Evolutionary conservation across 768 basidiomycete species (phyloP).

Genomic region (Baorangia bicolor): DNA sequence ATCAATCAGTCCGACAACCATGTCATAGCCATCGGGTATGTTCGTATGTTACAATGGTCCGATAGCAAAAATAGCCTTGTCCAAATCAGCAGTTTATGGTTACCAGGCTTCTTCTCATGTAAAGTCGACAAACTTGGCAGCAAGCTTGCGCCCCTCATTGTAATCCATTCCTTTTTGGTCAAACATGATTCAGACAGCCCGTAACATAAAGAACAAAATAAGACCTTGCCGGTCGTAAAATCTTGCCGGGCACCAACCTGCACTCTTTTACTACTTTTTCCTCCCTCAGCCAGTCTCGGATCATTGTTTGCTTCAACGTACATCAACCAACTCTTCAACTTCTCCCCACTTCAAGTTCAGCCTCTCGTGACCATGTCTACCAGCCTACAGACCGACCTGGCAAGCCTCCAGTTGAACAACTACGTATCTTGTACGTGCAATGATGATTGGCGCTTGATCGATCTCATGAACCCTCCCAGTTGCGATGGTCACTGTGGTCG

Average conservation of each 20-base stretch:
- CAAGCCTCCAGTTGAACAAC: conserved; percentile 3
- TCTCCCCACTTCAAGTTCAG: not conserved
- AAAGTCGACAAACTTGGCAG: not conserved
- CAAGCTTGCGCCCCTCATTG: not conserved
- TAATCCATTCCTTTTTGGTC: too few relatives aligned
- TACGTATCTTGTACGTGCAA: conserved; percentile 2
- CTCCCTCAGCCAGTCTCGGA: too few relatives aligned
- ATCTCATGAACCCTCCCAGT: conserved; percentile 1
- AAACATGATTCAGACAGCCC: too few relatives aligned
- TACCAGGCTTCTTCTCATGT: not conserved
- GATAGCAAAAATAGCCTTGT: not conserved
- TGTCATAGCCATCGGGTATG: not conserved
- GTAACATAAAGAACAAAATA: too few relatives aligned
- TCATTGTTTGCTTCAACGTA: not conserved
- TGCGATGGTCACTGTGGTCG: not conserved
- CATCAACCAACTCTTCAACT: not conserved
- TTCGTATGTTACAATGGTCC: too few relatives aligned
- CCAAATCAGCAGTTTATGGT: not conserved
- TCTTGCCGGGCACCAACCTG: not conserved
- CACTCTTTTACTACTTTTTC: too few relatives aligned
- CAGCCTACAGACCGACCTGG: not conserved
- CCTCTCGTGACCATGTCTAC: conserved; percentile 1
- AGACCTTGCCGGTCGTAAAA: too few relatives aligned
- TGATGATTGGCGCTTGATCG: not conserved
- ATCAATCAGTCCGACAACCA: not conserved